phyloP scores from a whole-genome alignment of 164 flowering plant genomes.

The Vitis rupestris region DNA sequence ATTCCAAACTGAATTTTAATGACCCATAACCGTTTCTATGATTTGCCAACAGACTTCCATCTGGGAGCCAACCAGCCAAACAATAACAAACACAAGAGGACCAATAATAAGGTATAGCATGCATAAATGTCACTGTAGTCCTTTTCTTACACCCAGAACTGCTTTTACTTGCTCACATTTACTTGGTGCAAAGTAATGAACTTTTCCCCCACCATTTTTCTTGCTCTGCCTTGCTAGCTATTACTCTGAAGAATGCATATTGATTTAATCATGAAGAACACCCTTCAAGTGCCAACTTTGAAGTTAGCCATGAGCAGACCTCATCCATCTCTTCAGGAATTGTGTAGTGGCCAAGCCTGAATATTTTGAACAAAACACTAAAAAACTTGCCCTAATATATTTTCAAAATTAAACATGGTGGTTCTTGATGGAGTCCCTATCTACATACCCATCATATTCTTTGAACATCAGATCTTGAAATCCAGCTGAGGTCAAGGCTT shows the following conservation, averaged over 20 bases:
- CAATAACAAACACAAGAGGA: neutral
- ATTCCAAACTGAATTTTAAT: neutral
- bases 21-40: neutral
- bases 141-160: neutral
- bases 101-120: neutral
- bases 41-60: neutral
- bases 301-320: slow-evolving; percentile 46
- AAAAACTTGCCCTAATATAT: neutral
- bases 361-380: neutral
- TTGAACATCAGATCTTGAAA: slow-evolving; percentile 37
- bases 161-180: neutral
- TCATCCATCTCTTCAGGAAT: slow-evolving; percentile 56
- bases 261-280: slow-evolving; percentile 10
- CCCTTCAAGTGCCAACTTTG: slow-evolving; percentile 44
- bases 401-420: neutral
- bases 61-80: neutral
- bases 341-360: slow-evolving; percentile 60
- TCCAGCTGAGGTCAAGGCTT: slow-evolving; percentile 26
- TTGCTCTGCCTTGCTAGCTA: too few relatives aligned
- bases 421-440: neutral
- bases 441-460: slow-evolving; percentile 34
- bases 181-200: too few relatives aligned
- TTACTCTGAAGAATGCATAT: too few relatives aligned
- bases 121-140: neutral
- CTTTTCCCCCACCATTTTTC: too few relatives aligned